These are phyloP conservation scores for Xylaria sp. DNA, from an alignment of 2,329 filamentous ascomycete genomes.

Conservation along the genomic window DNA sequence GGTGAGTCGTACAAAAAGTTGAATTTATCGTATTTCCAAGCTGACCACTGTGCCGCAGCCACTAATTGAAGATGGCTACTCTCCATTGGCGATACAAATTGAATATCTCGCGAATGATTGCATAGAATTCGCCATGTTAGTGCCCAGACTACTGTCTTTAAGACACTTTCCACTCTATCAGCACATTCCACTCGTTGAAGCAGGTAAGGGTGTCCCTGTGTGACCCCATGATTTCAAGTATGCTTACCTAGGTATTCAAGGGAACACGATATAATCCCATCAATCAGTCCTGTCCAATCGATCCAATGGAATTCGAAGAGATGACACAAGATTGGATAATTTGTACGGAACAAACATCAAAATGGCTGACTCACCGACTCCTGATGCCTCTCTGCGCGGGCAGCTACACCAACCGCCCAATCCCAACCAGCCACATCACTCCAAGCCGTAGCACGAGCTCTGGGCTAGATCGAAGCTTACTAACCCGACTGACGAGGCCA, in stretches of 20 bases:
- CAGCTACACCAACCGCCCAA: slow-evolving; percentile 2
- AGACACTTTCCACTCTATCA: background rate
- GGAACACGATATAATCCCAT: background rate
- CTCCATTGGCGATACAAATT: background rate
- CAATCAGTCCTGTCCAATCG: background rate
- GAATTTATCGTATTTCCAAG: background rate
- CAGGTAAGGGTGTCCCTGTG: no score
- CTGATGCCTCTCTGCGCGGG: background rate
- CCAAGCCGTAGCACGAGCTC: background rate
- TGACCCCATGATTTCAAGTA: background rate
- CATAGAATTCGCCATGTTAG: background rate
- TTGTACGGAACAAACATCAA: background rate
- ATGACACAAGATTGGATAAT: background rate
- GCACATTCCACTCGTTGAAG: background rate
- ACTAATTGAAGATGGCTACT: background rate
- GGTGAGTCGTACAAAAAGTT: background rate
- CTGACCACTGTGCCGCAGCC: background rate
- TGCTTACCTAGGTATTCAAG: background rate
- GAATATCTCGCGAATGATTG: background rate
- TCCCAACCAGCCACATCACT: background rate
- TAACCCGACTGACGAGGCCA: background rate
- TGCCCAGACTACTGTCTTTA: background rate
- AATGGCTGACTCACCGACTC: background rate
- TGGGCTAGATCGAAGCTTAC: background rate
- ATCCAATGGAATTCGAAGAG: background rate